Conservation (phyloP, 1,139 yeast species). For the Candida sp. region DNA sequence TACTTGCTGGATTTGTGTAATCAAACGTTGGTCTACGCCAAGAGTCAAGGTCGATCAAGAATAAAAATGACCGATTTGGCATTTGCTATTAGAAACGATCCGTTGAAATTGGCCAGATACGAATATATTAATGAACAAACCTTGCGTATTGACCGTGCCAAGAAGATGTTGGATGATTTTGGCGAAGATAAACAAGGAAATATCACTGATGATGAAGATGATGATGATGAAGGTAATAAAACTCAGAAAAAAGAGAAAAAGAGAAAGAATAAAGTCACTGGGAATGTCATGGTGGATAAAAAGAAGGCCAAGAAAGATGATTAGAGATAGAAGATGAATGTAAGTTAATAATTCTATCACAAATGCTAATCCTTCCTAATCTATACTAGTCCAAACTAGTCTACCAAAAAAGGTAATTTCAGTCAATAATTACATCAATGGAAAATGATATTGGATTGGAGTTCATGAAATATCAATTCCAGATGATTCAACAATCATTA, state of each 20-base stretch:
- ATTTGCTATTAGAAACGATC: constrained; percentile 80
- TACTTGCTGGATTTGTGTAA: constrained; percentile 61
- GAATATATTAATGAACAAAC: constrained; percentile 76
- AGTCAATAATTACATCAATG: too few relatives aligned
- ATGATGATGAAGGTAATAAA: constrained; percentile 7
- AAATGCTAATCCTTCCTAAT: too few relatives aligned
- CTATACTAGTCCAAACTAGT: too few relatives aligned
- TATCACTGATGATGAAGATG: constrained; percentile 9
- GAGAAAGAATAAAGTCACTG: constrained; percentile 12
- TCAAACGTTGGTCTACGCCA: constrained; percentile 19
- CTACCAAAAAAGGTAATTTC: too few relatives aligned
- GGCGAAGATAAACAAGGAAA: constrained; percentile 21
- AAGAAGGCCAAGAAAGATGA: constrained; percentile 2
- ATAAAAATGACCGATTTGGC: constrained; percentile 86
- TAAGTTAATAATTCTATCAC: too few relatives aligned
- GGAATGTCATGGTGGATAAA: constrained; percentile 10
- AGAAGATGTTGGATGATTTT: constrained; percentile 70
- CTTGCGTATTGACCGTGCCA: constrained; percentile 73
- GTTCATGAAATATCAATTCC: too few relatives aligned
- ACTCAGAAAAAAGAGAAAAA: constrained; percentile 4
- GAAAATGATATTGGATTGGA: too few relatives aligned
- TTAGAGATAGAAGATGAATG: neutral
- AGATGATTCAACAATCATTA: too few relatives aligned
- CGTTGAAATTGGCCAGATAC: constrained; percentile 78
- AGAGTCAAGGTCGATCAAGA: constrained; percentile 55